Conservation (phyloP, 2,329 filamentous ascomycete genomes). For the Arthrobotrys iridis region DNA sequence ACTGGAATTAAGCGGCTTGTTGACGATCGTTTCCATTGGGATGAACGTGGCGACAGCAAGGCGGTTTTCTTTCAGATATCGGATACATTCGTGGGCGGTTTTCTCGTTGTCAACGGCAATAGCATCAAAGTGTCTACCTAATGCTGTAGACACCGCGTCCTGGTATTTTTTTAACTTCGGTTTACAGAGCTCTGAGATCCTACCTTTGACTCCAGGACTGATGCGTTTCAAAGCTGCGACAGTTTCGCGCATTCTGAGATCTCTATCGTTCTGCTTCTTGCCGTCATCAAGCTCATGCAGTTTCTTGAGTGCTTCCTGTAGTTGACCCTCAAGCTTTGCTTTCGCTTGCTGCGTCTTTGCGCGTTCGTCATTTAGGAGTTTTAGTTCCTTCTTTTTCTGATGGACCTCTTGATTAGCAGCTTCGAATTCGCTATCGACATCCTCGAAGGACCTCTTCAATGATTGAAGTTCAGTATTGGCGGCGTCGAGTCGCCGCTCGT, state of each 20-base stretch:
- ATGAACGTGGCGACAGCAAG: slow-evolving; percentile 92
- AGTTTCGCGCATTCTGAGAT: slow-evolving; percentile 80
- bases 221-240: slow-evolving; percentile 87
- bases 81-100: slow-evolving; percentile 90
- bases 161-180: slow-evolving; percentile 98
- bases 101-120: slow-evolving; percentile 96
- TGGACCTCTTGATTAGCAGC: slow-evolving; percentile 79
- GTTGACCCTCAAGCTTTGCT: slow-evolving; percentile 90
- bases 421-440: slow-evolving; percentile 65
- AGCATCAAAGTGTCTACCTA: slow-evolving; percentile 92
- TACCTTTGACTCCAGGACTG: slow-evolving; percentile 88
- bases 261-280: slow-evolving; percentile 83
- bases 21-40: slow-evolving; percentile 95
- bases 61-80: slow-evolving; percentile 90
- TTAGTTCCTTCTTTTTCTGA: slow-evolving; percentile 88
- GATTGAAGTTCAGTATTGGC: slow-evolving; percentile 76
- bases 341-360: slow-evolving; percentile 81
- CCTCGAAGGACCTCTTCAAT: slow-evolving; percentile 59
- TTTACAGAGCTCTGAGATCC: slow-evolving; percentile 89
- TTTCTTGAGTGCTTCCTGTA: slow-evolving; percentile 81
- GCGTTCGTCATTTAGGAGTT: slow-evolving; percentile 83
- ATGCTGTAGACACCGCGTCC: slow-evolving; percentile 88
- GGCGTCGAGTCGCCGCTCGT: slow-evolving; percentile 77
- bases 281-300: slow-evolving; percentile 87
- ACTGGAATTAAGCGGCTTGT: slow-evolving; percentile 87